Evolutionary conservation across 768 basidiomycete genomes (phyloP).

Genomic region (Cantharellus cinnabarinus): DNA sequence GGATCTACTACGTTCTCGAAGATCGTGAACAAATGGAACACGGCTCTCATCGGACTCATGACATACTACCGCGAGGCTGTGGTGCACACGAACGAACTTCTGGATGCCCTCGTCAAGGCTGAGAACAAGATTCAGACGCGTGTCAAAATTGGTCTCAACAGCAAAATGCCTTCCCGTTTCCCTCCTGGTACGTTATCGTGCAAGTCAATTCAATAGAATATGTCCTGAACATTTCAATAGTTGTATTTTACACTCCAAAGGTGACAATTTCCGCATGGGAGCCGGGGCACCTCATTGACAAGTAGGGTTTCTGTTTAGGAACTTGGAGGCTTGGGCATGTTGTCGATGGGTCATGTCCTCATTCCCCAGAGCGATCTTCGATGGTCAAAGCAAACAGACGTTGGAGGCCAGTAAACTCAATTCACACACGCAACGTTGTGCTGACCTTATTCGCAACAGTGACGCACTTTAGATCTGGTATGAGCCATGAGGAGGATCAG

Average conservation of each 20-base stretch:
- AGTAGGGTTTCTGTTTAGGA: slow-evolving; percentile 27
- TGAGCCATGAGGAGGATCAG: slow-evolving; percentile 89
- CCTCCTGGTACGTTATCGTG: slow-evolving; percentile 31
- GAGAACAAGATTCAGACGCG: slow-evolving; percentile 99
- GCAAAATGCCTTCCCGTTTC: slow-evolving; percentile 99
- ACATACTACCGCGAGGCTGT: slow-evolving; percentile 97
- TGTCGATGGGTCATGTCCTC: slow-evolving; percentile 97
- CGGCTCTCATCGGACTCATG: slow-evolving; percentile 86
- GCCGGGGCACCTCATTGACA: background rate
- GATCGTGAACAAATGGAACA: slow-evolving; percentile 98
- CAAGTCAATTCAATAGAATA: background rate
- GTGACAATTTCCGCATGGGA: slow-evolving; percentile 14
- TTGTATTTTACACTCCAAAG: slow-evolving; percentile 92
- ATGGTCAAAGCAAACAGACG: slow-evolving; percentile 97
- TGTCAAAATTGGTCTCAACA: slow-evolving; percentile 98
- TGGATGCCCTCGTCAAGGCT: slow-evolving; percentile 91
- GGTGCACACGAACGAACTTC: slow-evolving; percentile 88
- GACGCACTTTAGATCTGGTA: slow-evolving; percentile 97
- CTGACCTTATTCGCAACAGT: slow-evolving; percentile 25
- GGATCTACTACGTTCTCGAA: slow-evolving; percentile 98
- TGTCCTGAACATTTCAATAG: slow-evolving; percentile 12
- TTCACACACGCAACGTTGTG: slow-evolving; percentile 1
- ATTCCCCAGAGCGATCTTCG: slow-evolving; percentile 95
- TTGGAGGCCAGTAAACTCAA: slow-evolving; percentile 37
- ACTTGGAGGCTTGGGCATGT: slow-evolving; percentile 93